Percentiles rank a stretch among this genome's conserved stretches.
Conservation (phyloP, 176 grass and related monocot genomes). For the Musa troglodytarum region DNA sequence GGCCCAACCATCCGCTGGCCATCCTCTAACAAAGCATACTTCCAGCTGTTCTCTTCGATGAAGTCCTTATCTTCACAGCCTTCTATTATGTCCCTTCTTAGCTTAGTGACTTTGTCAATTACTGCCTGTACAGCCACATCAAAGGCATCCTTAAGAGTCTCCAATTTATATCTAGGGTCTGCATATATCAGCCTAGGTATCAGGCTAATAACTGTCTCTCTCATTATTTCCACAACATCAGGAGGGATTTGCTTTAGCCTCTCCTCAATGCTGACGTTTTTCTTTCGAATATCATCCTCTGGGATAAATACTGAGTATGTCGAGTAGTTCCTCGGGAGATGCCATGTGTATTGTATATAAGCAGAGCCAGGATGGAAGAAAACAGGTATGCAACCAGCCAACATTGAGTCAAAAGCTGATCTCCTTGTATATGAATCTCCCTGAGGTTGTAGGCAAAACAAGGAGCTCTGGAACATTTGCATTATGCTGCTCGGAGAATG, state of each 20-base stretch:
- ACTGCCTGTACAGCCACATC: constrained; percentile 50
- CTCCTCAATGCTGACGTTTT: constrained; percentile 48
- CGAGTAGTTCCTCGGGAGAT: constrained; percentile 42
- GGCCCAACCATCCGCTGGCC: constrained; percentile 30
- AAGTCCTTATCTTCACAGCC: constrained; percentile 25
- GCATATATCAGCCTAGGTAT: constrained; percentile 49
- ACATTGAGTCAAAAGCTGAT: constrained; percentile 49
- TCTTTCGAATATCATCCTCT: constrained; percentile 39
- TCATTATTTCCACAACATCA: constrained; percentile 38
- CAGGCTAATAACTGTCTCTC: constrained; percentile 33
- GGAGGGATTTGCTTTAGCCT: constrained; percentile 25
- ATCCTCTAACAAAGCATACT: constrained; percentile 38
- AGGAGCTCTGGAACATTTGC: neutral
- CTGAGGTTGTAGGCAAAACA: constrained; percentile 28
- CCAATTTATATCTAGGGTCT: constrained; percentile 38
- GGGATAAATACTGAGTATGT: constrained; percentile 69
- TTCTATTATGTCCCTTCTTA: constrained; percentile 21
- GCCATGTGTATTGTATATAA: constrained; percentile 73
- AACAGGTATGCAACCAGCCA: constrained; percentile 73
- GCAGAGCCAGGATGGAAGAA: constrained; percentile 66
- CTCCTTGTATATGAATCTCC: constrained; percentile 37
- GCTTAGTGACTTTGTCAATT: constrained; percentile 41
- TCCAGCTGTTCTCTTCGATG: constrained; percentile 47
- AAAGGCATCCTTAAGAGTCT: constrained; percentile 61
- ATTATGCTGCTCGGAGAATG: constrained; percentile 6